Evolutionary conservation across 2,329 filamentous ascomycete species (phyloP), one percentile per base, ranked within the genome.

Genomic region (Trichoderma sp.): DNA sequence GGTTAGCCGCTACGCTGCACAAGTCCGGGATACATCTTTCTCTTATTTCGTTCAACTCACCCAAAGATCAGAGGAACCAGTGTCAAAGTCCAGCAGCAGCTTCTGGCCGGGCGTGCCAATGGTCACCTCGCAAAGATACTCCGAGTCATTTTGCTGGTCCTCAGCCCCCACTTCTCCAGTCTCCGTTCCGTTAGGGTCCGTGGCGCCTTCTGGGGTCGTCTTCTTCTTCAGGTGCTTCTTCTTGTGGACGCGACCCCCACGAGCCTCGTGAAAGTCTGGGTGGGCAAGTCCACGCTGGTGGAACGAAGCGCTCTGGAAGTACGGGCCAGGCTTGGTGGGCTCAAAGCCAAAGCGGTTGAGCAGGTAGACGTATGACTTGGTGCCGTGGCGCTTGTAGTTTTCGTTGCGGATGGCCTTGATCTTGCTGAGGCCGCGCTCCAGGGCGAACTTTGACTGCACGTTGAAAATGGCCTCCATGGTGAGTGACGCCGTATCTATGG

Each of bases 51-150:
- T 10, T 43, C 1, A 4, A 35, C 62, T 47, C 1, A 85, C 75
- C 66, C 73, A 75, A 4, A 79, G 72, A 35, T 78, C 76, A 52
- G 74, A 74, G 16, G 75, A 74, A 11, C 74, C 73, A 0, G 73
- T 75, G 53, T 75, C 73, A 58, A 75, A 72, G 67, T 72, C 68
- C 11, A 75, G 57, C 35, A 56, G 5, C 4, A 74, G 37, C 13
- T 35, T 72, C 67, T 74, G 73, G 2, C 70, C 58, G 5, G 73
- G 73, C 10, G 71, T 71, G 6, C 73, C 72, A 35, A 75, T 73
- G 10, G 70, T 52, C 19, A 74, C 72, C 13, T 70, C 58, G 19
- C 71, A 58, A 5, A 33, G 49, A 40, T 74, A 74, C 16, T 73
- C 68, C 19, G 21, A 37, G 60, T 73, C 72, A 63, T 74, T 71